phyloP scores from a whole-genome alignment of 2,329 filamentous ascomycete genomes.

The Orbilia blumenaviensis region DNA sequence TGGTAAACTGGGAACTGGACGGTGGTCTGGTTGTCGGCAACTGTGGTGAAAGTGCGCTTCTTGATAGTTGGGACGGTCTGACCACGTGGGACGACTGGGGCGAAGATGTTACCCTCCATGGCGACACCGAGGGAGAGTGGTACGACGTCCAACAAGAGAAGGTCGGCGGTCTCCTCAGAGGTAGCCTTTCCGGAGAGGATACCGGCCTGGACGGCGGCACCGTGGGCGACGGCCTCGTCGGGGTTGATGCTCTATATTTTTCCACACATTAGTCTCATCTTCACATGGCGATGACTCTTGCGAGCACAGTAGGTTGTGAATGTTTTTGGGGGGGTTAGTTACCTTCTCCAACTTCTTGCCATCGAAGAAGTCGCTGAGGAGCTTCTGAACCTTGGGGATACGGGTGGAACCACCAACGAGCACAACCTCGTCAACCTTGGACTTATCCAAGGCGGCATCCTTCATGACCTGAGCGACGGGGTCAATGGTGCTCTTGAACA shows the following conservation, averaged over 20 bases:
- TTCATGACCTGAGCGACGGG: constrained; percentile 97
- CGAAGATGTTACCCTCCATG: constrained; percentile 99
- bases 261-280: constrained; percentile 32
- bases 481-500: constrained; percentile 91
- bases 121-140: constrained; percentile 97
- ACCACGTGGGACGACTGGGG: constrained; percentile 85
- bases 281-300: too few relatives aligned
- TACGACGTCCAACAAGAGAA: constrained; percentile 94
- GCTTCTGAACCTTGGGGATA: constrained; percentile 99
- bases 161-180: constrained; percentile 90
- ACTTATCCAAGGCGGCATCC: constrained; percentile 88
- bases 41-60: constrained; percentile 90
- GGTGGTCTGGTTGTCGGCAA: constrained; percentile 78
- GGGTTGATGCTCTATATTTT: constrained; percentile 84
- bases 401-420: constrained; percentile 98
- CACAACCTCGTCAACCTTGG: constrained; percentile 94
- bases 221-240: constrained; percentile 98
- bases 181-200: constrained; percentile 98
- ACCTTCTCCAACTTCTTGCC: constrained; percentile 99
- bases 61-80: constrained; percentile 80
- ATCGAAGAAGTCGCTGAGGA: constrained; percentile 98
- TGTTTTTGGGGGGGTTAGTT: constrained; percentile 31
- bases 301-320: too few relatives aligned
- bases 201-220: constrained; percentile 97
- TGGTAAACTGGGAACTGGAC: constrained; percentile 94